These are phyloP conservation scores for Salix koriyanagi DNA, from an alignment of 345 rosid genomes.

Conservation along the genomic window DNA sequence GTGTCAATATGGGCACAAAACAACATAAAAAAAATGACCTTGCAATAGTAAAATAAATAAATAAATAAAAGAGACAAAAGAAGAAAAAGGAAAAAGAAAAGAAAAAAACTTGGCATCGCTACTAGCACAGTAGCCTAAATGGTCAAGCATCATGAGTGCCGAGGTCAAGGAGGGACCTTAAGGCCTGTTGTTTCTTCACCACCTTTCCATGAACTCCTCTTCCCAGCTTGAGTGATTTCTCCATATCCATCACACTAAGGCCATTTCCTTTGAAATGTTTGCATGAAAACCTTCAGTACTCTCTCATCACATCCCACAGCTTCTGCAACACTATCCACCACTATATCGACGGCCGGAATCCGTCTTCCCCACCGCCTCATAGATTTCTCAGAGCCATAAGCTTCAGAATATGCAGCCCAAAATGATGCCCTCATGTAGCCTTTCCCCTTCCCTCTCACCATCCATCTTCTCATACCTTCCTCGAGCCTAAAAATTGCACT, in stretches of 20 bases:
- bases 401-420: slow-evolving; percentile 57
- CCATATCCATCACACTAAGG: slow-evolving; percentile 43
- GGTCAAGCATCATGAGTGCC: slow-evolving; percentile 8
- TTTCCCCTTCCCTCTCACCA: slow-evolving; percentile 66
- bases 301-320: slow-evolving; percentile 69
- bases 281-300: slow-evolving; percentile 41
- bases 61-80: no score
- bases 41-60: neutral
- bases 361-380: slow-evolving; percentile 69
- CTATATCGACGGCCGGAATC: slow-evolving; percentile 48
- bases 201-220: slow-evolving; percentile 72
- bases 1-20: neutral
- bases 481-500: slow-evolving; percentile 48
- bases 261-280: slow-evolving; percentile 40
- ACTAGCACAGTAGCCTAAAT: neutral
- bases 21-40: neutral
- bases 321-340: slow-evolving; percentile 51
- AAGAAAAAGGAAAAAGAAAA: neutral
- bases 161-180: slow-evolving; percentile 53
- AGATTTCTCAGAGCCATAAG: slow-evolving; percentile 49
- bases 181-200: slow-evolving; percentile 65
- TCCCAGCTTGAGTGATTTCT: slow-evolving; percentile 46
- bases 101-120: neutral
- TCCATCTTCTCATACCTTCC: slow-evolving; percentile 69
- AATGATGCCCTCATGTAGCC: slow-evolving; percentile 78